These are phyloP conservation scores for Fremontodendron californicum DNA, from an alignment of 345 rosid species.

Conservation along the genomic window DNA sequence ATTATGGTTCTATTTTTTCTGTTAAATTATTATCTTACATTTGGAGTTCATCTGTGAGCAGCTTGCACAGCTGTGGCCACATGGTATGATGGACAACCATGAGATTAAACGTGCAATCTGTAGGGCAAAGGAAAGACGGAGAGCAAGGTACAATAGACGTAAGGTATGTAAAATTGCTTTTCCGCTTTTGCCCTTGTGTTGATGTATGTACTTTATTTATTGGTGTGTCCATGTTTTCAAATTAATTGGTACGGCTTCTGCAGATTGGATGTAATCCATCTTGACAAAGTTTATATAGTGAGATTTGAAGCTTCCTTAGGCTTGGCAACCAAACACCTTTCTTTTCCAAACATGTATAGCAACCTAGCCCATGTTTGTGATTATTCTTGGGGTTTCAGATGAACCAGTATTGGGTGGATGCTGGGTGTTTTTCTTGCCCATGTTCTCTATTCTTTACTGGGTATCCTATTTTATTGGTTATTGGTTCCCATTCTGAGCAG, in stretches of 20 bases:
- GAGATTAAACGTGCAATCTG: constrained; percentile 85
- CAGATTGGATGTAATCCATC: background rate
- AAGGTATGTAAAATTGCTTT: constrained; percentile 32
- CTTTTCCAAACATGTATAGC: background rate
- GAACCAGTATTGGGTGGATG: background rate
- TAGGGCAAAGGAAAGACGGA: constrained; percentile 72
- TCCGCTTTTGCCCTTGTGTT: background rate
- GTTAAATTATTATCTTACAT: constrained; percentile 21
- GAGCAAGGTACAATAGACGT: constrained; percentile 36
- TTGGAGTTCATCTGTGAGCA: constrained; percentile 30
- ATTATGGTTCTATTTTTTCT: background rate
- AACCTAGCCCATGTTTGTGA: background rate
- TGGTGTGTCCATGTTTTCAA: background rate
- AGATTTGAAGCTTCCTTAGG: background rate
- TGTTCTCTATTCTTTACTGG: background rate
- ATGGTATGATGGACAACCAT: constrained; percentile 79
- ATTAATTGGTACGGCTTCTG: background rate
- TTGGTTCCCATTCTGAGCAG: background rate
- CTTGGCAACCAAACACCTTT: background rate
- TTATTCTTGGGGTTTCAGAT: background rate
- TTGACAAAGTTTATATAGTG: background rate
- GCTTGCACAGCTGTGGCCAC: constrained; percentile 91
- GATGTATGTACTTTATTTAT: background rate
- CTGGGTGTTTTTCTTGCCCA: background rate
- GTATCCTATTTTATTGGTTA: background rate